Conservation (phyloP, 2,329 filamentous ascomycete species). For the Alternaria sp. region DNA sequence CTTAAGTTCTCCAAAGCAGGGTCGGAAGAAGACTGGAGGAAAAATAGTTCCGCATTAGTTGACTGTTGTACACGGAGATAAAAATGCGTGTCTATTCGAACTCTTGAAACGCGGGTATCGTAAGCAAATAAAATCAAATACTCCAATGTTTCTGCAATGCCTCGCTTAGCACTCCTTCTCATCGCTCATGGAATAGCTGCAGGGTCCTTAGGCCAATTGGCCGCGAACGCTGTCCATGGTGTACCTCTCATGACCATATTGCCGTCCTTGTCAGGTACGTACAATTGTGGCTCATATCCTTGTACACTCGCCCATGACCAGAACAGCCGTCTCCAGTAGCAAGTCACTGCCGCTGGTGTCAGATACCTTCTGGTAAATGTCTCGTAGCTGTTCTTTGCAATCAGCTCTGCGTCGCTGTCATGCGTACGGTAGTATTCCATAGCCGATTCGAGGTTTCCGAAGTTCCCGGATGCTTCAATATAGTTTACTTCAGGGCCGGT, state of each 20-base stretch:
- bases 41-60: background rate
- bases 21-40: background rate
- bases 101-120: constrained; percentile 30
- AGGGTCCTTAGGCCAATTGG: constrained; percentile 47
- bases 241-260: constrained; percentile 43
- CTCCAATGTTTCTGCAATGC: constrained; percentile 28
- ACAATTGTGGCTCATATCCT: constrained; percentile 43
- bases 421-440: constrained; percentile 46
- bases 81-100: constrained; percentile 14
- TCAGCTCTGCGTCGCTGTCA: constrained; percentile 41
- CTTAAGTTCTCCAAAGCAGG: background rate
- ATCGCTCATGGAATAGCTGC: constrained; percentile 38
- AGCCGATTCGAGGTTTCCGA: constrained; percentile 41
- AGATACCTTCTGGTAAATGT: constrained; percentile 45
- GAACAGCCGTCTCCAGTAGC: constrained; percentile 47
- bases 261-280: constrained; percentile 34
- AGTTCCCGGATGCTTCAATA: constrained; percentile 46
- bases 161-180: constrained; percentile 9
- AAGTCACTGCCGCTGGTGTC: constrained; percentile 47
- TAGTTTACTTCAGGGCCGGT: constrained; percentile 45
- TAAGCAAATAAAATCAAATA: constrained; percentile 21
- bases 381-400: constrained; percentile 44
- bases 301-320: constrained; percentile 44
- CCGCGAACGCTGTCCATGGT: constrained; percentile 48
- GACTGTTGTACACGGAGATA: background rate